A percentile compares a stretch with the other conserved stretches of the same genome.
Evolutionary conservation across 768 basidiomycete species (phyloP).

Genomic region (Austroboletus festivus): DNA sequence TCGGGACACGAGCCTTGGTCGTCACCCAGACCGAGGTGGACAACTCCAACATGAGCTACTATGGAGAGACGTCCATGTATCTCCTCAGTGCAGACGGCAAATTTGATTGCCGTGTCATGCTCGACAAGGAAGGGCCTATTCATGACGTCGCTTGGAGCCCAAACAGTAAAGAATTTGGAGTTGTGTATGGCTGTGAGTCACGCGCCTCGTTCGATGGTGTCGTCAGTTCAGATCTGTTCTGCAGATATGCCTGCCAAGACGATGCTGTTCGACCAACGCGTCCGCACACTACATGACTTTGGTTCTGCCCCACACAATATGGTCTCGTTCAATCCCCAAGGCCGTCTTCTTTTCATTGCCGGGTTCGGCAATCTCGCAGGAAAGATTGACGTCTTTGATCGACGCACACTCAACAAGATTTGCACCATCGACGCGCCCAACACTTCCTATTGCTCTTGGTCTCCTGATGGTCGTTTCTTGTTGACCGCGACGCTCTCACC

Average conservation of each 20-base stretch:
- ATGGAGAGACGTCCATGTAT: slow-evolving; percentile 95
- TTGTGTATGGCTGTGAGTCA: slow-evolving; percentile 93
- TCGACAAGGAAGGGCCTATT: slow-evolving; percentile 96
- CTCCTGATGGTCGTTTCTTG: slow-evolving; percentile 87
- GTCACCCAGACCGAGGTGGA: slow-evolving; percentile 97
- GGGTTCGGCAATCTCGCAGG: slow-evolving; percentile 98
- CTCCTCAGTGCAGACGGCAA: slow-evolving; percentile 89
- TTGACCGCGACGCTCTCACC: slow-evolving; percentile 96
- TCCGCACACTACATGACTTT: slow-evolving; percentile 85
- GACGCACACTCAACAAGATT: slow-evolving; percentile 77
- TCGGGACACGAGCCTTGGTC: slow-evolving; percentile 89
- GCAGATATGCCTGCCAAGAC: slow-evolving; percentile 94
- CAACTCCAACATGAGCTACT: slow-evolving; percentile 95
- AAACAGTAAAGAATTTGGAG: slow-evolving; percentile 93
- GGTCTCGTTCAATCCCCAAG: slow-evolving; percentile 92
- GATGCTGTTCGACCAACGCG: slow-evolving; percentile 88
- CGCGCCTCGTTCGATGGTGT: not conserved
- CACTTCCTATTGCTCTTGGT: slow-evolving; percentile 94
- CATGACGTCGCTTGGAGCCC: slow-evolving; percentile 97
- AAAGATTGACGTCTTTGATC: slow-evolving; percentile 89
- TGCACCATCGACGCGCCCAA: slow-evolving; percentile 85
- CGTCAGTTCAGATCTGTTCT: not conserved
- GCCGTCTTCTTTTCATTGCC: slow-evolving; percentile 80
- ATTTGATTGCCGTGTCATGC: slow-evolving; percentile 83
- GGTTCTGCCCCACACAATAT: slow-evolving; percentile 89